Evolutionary conservation across 2,329 filamentous ascomycete genomes (phyloP).

Genomic region (Sarocladium strictum): DNA sequence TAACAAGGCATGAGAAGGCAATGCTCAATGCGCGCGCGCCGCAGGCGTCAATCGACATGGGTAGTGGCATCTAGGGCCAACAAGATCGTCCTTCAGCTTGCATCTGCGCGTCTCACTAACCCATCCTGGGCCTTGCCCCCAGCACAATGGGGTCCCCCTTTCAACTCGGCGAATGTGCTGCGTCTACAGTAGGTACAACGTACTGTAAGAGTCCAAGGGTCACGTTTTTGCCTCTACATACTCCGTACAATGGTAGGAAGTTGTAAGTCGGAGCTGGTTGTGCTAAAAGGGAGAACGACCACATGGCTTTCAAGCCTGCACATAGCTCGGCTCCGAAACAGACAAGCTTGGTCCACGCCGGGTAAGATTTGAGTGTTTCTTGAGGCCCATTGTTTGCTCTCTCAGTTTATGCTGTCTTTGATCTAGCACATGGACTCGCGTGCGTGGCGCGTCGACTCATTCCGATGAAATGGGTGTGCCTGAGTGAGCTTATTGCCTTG

Average conservation of each 20-base stretch:
- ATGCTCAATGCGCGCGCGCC: not conserved
- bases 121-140: not conserved
- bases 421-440: constrained; percentile 5
- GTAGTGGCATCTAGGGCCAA: not conserved
- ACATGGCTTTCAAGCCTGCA: constrained; percentile 1
- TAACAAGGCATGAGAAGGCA: not conserved
- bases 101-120: constrained; percentile 4
- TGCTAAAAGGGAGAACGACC: not conserved
- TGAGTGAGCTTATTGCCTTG: not conserved
- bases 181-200: too few species aligned
- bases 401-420: not conserved
- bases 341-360: not conserved
- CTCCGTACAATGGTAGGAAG: too few species aligned
- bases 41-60: constrained; percentile 2
- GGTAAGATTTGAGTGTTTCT: not conserved
- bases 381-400: not conserved
- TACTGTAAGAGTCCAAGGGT: not conserved
- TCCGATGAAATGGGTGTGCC: not conserved
- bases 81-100: constrained; percentile 5
- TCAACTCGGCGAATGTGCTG: not conserved
- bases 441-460: not conserved
- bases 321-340: constrained; percentile 6
- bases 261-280: not conserved
- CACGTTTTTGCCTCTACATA: not conserved
- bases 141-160: not conserved